Base-by-base conservation (phyloP, 805 yeast genomes). In the Jamesozyma lodderae region DNA sequence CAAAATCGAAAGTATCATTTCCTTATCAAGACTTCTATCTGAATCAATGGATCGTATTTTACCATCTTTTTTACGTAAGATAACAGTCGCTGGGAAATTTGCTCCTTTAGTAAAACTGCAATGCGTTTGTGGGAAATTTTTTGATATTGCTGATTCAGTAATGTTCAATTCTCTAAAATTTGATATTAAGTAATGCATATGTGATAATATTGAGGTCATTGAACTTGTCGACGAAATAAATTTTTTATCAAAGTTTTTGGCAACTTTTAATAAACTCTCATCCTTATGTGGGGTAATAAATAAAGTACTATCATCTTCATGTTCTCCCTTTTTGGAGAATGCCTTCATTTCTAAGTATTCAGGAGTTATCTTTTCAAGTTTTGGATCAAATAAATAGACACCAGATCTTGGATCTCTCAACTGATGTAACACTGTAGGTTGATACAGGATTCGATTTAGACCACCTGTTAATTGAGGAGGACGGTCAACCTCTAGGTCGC, bases 211-310 rank as follows among this genome's bases (percentile, higher is more conserved):
- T 1, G 79, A 69, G 0, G 97, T 88, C 83, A 90, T 72, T 1
- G 95, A 82, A 15, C 94, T 82, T 0, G 97, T 87, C 1, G 96
- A 86, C 2, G 94, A 82, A 41, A 72, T 74, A 53, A 69, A 90
- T 36, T 52, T 51, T 6, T 48, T 45, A 0, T 48, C 35, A 27
- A 28, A 35, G 15, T 41, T 30, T 6, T 49, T 46, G 0, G 90
- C 78, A 8, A 81, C 56, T 4, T 64, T 37, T 1, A 72, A 49
- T 33, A 90, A 64, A 0, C 51, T 52, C 10, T 53, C 43, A 62
- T 90, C 96, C 49, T 73, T 73, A 3, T 83, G 73, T 0, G 94
- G 78, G 0, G 85, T 70, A 7, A 77, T 70, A 49, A 79, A 88
- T 4, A 64, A 60, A 6, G 49, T 31, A 18, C 37, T 38, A 2